Evolutionary conservation across 169 alveolate genomes (phyloP).

Genomic region (Blepharisma undulans): DNA sequence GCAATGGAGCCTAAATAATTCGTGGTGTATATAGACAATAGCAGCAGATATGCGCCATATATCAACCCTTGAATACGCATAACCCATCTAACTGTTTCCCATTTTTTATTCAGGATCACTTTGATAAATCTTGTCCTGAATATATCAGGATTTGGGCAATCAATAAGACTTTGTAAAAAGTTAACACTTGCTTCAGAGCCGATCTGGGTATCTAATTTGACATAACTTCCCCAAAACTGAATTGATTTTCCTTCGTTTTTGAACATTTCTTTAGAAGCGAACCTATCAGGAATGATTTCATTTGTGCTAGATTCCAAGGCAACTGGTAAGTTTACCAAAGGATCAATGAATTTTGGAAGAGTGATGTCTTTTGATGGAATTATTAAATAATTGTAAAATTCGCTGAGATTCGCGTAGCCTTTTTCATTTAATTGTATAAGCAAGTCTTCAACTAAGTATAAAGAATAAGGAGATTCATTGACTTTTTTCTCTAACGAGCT

Average conservation of each 20-base stretch:
- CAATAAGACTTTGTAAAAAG: background rate
- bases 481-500: background rate
- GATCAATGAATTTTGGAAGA: conserved; percentile 23
- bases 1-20: background rate
- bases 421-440: background rate
- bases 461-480: background rate
- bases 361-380: background rate
- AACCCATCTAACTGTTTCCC: conserved; percentile 8
- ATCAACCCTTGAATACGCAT: background rate
- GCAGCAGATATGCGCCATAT: background rate
- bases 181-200: conserved; percentile 1
- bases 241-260: conserved; percentile 14
- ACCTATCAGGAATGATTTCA: background rate
- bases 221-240: background rate
- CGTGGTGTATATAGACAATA: background rate
- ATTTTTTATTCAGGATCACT: background rate
- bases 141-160: conserved; percentile 18
- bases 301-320: background rate
- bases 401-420: background rate
- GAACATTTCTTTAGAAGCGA: background rate
- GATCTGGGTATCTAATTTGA: background rate
- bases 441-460: background rate
- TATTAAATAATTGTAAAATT: background rate
- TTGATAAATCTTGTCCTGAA: conserved; percentile 19
- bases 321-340: background rate